Conservation (phyloP, 2,329 filamentous ascomycete genomes). For the Sporothrix phasma region DNA sequence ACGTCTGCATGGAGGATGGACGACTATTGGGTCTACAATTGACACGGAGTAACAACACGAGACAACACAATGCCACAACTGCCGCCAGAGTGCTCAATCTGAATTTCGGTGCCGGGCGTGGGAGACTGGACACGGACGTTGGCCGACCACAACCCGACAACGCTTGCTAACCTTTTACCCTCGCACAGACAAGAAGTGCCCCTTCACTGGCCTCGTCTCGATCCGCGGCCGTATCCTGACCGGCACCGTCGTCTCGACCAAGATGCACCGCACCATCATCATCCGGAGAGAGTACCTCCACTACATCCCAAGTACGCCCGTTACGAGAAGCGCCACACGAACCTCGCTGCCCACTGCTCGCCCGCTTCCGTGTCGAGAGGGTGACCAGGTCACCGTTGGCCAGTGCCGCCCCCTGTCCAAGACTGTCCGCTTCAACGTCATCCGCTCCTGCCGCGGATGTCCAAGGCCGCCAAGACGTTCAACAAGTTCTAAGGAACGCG, state of each 20-base stretch:
- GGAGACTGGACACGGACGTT: background rate
- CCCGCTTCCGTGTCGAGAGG: conserved; percentile 99
- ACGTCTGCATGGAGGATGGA: background rate
- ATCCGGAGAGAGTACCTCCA: conserved; percentile 99
- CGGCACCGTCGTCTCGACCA: conserved; percentile 97
- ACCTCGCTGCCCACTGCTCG: conserved; percentile 96
- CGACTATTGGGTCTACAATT: too few species aligned
- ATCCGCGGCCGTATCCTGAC: conserved; percentile 99
- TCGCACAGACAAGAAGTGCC: conserved; percentile 96
- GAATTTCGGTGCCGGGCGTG: too few species aligned
- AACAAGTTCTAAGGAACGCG: conserved; percentile 89
- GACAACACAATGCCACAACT: background rate
- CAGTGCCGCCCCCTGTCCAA: conserved; percentile 99
- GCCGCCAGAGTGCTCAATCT: background rate
- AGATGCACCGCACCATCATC: conserved; percentile 99
- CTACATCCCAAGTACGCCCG: conserved; percentile 98
- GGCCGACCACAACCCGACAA: background rate
- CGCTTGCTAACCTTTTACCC: background rate
- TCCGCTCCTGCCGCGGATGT: conserved; percentile 93
- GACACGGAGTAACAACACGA: background rate
- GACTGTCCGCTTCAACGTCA: conserved; percentile 99
- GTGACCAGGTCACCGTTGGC: conserved; percentile 98
- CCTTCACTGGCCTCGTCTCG: conserved; percentile 97
- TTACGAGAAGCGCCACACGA: conserved; percentile 99
- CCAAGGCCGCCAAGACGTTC: conserved; percentile 97